Evolutionary conservation across 2,329 filamentous ascomycete genomes (phyloP).

Genomic region (Pseudocercospora fuligena): DNA sequence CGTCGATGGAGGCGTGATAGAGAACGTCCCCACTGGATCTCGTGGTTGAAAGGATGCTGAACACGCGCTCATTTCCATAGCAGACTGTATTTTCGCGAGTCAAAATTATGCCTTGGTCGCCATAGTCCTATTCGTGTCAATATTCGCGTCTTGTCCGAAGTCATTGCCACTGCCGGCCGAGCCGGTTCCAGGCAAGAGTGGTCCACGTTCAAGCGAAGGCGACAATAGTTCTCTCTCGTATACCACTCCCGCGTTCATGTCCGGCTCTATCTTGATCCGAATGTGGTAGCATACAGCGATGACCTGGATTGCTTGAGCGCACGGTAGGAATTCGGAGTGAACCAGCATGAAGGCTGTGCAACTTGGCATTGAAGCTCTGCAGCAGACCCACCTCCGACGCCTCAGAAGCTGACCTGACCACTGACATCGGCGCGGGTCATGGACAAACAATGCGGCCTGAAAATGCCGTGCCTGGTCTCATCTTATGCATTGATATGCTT

Average conservation of each 20-base stretch:
- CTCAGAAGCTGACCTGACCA: constrained; percentile 8
- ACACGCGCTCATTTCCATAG: background rate
- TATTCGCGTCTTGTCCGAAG: constrained; percentile 8
- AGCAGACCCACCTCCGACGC: constrained; percentile 3
- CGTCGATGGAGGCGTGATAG: constrained; percentile 1
- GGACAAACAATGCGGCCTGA: constrained; percentile 2
- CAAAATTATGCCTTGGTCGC: background rate
- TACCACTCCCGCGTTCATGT: too few species aligned
- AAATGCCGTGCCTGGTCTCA: background rate
- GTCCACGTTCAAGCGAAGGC: too few species aligned
- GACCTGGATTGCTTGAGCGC: background rate
- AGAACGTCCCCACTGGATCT: background rate
- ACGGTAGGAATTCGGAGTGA: background rate
- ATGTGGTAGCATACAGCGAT: background rate
- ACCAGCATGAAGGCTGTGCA: background rate
- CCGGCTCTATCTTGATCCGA: background rate
- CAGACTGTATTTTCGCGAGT: background rate
- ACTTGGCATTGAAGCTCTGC: background rate
- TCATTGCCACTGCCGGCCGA: constrained; percentile 4
- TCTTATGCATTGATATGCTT: background rate
- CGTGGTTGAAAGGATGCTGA: background rate
- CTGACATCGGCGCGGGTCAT: constrained; percentile 3
- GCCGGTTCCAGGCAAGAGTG: background rate
- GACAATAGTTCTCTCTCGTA: background rate
- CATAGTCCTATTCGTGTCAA: constrained; percentile 1